phyloP scores from a whole-genome alignment of 1,284 basidiomycete genomes.

The Blastosporella zonata region DNA sequence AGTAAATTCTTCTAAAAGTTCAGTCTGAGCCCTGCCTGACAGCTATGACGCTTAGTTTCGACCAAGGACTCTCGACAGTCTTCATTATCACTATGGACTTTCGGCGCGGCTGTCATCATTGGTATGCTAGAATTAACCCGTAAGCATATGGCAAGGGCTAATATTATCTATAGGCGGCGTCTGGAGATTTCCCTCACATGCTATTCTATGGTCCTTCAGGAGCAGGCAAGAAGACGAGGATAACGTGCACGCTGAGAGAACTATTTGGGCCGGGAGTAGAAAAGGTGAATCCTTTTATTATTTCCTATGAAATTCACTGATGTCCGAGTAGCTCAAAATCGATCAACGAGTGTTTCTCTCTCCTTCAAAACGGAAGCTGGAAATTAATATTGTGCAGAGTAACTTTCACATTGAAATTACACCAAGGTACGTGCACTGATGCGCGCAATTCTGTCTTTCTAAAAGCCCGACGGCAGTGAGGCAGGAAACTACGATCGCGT shows the following conservation, averaged over 20 bases:
- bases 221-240: constrained; percentile 97
- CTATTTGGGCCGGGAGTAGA: constrained; percentile 92
- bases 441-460: background rate
- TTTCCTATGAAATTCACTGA: background rate
- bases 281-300: constrained; percentile 57
- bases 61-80: constrained; percentile 79
- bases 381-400: constrained; percentile 96
- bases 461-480: constrained; percentile 63
- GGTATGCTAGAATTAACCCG: constrained; percentile 39
- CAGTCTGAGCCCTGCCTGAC: constrained; percentile 1
- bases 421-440: constrained; percentile 61
- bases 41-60: constrained; percentile 59
- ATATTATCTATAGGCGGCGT: constrained; percentile 56
- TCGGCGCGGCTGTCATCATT: constrained; percentile 81
- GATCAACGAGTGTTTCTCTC: constrained; percentile 97
- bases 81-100: constrained; percentile 87
- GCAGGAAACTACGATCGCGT: constrained; percentile 95
- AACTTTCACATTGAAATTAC: constrained; percentile 99
- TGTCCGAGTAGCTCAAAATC: constrained; percentile 81
- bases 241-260: constrained; percentile 85
- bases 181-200: constrained; percentile 96
- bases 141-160: background rate
- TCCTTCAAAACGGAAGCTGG: constrained; percentile 92
- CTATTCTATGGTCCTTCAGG: constrained; percentile 98
- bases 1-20: constrained; percentile 35